phyloP scores from a whole-genome alignment of 208 protist species.

The Acanthamoeba castellanii region DNA sequence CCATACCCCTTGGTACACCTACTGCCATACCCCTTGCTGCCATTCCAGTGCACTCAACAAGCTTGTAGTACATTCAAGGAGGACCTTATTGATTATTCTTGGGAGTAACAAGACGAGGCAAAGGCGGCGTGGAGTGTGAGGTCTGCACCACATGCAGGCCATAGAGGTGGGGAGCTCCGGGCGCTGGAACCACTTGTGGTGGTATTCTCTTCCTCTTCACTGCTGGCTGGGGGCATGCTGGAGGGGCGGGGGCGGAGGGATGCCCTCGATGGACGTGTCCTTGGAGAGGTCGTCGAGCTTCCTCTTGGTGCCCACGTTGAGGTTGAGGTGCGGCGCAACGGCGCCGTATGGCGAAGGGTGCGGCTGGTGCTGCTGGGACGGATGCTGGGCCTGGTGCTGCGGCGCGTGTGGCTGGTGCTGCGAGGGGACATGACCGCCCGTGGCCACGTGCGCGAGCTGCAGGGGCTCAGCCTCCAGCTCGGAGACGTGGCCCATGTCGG shows the following conservation, averaged over 20 bases:
- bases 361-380: not conserved
- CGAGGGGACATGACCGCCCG: not conserved
- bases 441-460: not conserved
- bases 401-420: not conserved
- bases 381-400: not conserved
- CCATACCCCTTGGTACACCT: no score
- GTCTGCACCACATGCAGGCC: no score
- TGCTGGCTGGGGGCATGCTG: not conserved
- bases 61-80: no score
- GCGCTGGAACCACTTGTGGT: not conserved
- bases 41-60: no score
- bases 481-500: not conserved
- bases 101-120: no score
- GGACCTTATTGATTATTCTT: no score
- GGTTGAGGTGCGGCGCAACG: not conserved
- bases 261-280: conserved; percentile 1
- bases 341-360: not conserved
- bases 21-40: no score
- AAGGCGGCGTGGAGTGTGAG: no score
- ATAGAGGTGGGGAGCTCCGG: no score
- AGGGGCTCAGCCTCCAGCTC: not conserved
- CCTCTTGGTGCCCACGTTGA: conserved; percentile 9
- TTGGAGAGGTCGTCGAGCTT: conserved; percentile 13
- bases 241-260: not conserved
- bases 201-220: not conserved